phyloP scores from a whole-genome alignment of 2,329 filamentous ascomycete species.

The Aureobasidium sp. region DNA sequence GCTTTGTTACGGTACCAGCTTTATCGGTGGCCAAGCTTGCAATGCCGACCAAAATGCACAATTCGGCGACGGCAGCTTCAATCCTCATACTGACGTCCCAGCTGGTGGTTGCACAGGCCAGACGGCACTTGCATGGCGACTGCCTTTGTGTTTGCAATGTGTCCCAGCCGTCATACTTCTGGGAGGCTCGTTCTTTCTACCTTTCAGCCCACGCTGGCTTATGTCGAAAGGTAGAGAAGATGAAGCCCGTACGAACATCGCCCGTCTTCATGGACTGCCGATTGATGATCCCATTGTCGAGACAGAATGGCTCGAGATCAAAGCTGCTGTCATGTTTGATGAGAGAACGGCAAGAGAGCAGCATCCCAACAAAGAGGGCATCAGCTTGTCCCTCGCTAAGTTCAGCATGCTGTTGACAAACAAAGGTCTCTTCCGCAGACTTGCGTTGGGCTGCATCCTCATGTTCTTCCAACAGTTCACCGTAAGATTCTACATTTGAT shows the following conservation, averaged over 20 bases:
- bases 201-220: background rate
- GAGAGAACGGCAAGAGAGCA: background rate
- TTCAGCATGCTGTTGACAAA: conserved; percentile 59
- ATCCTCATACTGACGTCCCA: background rate
- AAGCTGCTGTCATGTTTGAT: conserved; percentile 23
- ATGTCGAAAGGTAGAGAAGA: background rate
- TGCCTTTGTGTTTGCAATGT: conserved; percentile 46
- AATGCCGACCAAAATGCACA: background rate
- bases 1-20: conserved; percentile 30
- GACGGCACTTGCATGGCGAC: conserved; percentile 54
- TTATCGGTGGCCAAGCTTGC: conserved; percentile 48
- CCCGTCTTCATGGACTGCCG: conserved; percentile 7
- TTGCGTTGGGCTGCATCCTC: conserved; percentile 47
- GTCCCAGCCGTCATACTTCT: background rate
- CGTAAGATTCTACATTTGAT: conserved; percentile 28
- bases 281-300: conserved; percentile 19
- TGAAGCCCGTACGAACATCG: background rate
- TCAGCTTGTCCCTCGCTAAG: conserved; percentile 27
- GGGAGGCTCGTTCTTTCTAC: background rate
- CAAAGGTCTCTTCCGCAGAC: conserved; percentile 56
- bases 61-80: background rate
- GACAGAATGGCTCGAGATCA: conserved; percentile 26
- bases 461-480: conserved; percentile 49
- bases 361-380: background rate
- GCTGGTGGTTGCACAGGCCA: conserved; percentile 35